Conservation (phyloP, 495 filamentous ascomycete genomes). For the Viridothelium virens region DNA sequence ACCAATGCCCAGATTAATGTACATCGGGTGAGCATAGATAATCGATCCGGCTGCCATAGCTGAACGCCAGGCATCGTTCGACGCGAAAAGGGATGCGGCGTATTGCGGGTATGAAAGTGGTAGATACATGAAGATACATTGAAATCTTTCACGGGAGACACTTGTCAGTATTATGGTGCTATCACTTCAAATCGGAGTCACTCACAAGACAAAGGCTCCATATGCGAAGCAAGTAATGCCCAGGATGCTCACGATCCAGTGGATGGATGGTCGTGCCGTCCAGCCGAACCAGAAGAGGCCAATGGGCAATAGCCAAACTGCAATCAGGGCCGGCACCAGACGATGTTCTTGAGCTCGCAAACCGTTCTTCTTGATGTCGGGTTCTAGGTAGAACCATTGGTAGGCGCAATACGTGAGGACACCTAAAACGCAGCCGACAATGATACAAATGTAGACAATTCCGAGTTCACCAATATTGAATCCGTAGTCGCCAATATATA, state of each 20-base stretch:
- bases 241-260: conserved; percentile 45
- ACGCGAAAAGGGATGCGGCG: conserved; percentile 50
- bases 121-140: conserved; percentile 48
- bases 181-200: not conserved
- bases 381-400: conserved; percentile 41
- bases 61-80: conserved; percentile 49
- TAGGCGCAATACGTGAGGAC: conserved; percentile 45
- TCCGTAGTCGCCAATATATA: conserved; percentile 51
- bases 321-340: conserved; percentile 46
- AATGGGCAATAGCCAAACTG: conserved; percentile 44
- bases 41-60: conserved; percentile 48
- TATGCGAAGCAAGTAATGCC: not conserved
- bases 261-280: conserved; percentile 45
- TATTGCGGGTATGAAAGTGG: conserved; percentile 53
- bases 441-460: conserved; percentile 54
- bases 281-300: conserved; percentile 51
- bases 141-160: not conserved
- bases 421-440: conserved; percentile 48
- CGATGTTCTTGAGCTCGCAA: conserved; percentile 42
- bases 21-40: conserved; percentile 48
- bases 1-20: conserved; percentile 47
- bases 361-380: conserved; percentile 41
- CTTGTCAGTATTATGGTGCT: not conserved
- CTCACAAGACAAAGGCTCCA: conserved; percentile 2
- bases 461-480: conserved; percentile 54